Evolutionary conservation across 768 basidiomycete species (phyloP).

Genomic region (Xerocomellus amylosporus): DNA sequence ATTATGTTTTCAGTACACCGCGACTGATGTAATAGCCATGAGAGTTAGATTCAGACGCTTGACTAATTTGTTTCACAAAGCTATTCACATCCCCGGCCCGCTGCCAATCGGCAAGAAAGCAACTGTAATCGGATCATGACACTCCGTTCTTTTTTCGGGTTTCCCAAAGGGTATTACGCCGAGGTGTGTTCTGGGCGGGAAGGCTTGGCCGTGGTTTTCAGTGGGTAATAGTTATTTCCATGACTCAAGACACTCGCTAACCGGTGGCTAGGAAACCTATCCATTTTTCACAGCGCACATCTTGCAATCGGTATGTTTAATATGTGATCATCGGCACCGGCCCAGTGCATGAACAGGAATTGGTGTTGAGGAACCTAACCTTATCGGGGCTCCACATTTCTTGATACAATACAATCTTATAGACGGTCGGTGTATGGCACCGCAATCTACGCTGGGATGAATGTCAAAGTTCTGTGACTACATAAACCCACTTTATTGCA

Average conservation of each 20-base stretch:
- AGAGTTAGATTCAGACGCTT: neutral
- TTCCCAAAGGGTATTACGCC: neutral
- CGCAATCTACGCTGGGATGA: too few relatives aligned
- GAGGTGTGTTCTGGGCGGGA: neutral
- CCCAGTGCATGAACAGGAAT: too few relatives aligned
- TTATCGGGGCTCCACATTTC: too few relatives aligned
- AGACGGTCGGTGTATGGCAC: too few relatives aligned
- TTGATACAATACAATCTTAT: neutral
- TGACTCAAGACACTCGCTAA: neutral
- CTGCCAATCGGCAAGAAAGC: constrained; percentile 19
- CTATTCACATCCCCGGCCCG: constrained; percentile 37
- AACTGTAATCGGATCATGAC: neutral
- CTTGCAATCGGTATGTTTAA: too few relatives aligned
- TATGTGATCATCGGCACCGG: too few relatives aligned
- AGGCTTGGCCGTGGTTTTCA: too few relatives aligned
- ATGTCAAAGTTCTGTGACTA: neutral
- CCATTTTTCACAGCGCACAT: too few relatives aligned
- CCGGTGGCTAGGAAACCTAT: neutral
- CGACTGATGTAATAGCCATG: neutral
- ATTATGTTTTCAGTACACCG: neutral
- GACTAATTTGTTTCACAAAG: neutral
- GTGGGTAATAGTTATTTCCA: too few relatives aligned
- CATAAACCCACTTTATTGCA: neutral
- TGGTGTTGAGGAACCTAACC: too few relatives aligned
- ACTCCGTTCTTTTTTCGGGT: neutral